Evolutionary conservation across 495 filamentous ascomycete genomes (phyloP).

Genomic region (Glonium stellatum): DNA sequence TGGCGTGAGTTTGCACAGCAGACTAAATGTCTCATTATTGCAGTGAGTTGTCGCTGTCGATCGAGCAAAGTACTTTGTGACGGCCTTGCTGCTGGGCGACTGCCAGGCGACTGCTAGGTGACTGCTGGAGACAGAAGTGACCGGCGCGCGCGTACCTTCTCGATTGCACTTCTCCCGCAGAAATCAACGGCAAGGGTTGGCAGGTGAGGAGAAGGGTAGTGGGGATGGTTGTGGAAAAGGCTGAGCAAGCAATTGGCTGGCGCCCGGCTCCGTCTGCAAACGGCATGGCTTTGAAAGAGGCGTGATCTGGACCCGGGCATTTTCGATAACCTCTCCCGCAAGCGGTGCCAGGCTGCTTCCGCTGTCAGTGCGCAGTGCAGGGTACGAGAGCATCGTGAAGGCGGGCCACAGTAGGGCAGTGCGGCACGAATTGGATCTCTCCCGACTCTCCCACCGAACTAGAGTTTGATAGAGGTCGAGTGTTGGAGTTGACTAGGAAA

Average conservation of each 20-base stretch:
- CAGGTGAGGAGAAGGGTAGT: not conserved
- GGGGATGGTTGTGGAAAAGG: not conserved
- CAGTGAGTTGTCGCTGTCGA: too few species aligned
- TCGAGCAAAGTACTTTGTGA: too few species aligned
- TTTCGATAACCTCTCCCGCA: not conserved
- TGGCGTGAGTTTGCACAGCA: too few species aligned
- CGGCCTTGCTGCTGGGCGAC: too few species aligned
- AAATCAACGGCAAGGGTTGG: not conserved
- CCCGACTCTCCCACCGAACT: not conserved
- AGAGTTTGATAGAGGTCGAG: not conserved
- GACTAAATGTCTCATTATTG: too few species aligned
- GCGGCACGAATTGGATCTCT: not conserved
- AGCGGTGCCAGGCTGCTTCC: not conserved
- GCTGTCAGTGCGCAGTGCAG: not conserved
- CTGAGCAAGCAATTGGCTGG: not conserved
- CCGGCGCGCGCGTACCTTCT: not conserved
- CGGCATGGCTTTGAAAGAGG: not conserved
- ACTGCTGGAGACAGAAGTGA: too few species aligned
- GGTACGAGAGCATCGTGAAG: not conserved
- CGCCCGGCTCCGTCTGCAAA: not conserved
- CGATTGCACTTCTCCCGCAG: not conserved
- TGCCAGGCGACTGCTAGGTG: too few species aligned
- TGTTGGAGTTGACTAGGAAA: not conserved
- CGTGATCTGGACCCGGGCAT: slow-evolving; percentile 2
- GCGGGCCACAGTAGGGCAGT: not conserved